Evolutionary conservation across 495 filamentous ascomycete genomes (phyloP), one percentile per base, ranked within the genome.

Genomic region (Aspergillus campestris): DNA sequence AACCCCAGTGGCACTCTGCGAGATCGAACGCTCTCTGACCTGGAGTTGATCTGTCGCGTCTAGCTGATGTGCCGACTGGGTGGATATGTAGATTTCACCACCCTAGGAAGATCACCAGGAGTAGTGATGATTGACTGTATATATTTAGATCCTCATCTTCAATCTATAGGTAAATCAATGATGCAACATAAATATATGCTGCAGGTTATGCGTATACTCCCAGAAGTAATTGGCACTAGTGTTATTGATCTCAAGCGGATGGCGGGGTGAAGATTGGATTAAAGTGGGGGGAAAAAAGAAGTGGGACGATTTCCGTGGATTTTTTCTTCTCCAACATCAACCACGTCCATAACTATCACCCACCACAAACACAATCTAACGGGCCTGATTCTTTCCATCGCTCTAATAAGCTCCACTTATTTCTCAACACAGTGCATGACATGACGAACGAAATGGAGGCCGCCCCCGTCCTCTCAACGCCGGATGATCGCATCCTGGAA

Each of bases 401-500:
- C 31, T 15, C 42, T 33, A 38, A 7, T n/a, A 6, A 34, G 24
- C 30, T 15, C 0, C 38, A 10, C 31, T 10, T 35, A 6, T 6
- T 30, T 12, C 32, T 24, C 18, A 2, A 1, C 1, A 24, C 18
- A 2, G 18, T 24, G 4, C 18, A 24, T 24, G 31, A 48, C 44
- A 69, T 66, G 64, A 53, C 49, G 8, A 41, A 61, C 13, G 61
- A 62, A 53, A 65, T 71, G 61, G 61, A 62, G 51, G 57, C 68
- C 44, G 67, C 90, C 2, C 91, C 90, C 1, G 80, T 86, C 3
- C 80, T 98, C 36, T 97, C 90, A 0, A 96, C 92, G 2, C 86
- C 89, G 14, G 89, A 89, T 40, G 80, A 82, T 41, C 76, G 91
- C 49, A 73, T 92, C 15, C 82, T 92, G 58, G 83, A 89, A 29